phyloP scores from a whole-genome alignment of 2,329 filamentous ascomycete genomes.

The Curvularia spicifera region DNA sequence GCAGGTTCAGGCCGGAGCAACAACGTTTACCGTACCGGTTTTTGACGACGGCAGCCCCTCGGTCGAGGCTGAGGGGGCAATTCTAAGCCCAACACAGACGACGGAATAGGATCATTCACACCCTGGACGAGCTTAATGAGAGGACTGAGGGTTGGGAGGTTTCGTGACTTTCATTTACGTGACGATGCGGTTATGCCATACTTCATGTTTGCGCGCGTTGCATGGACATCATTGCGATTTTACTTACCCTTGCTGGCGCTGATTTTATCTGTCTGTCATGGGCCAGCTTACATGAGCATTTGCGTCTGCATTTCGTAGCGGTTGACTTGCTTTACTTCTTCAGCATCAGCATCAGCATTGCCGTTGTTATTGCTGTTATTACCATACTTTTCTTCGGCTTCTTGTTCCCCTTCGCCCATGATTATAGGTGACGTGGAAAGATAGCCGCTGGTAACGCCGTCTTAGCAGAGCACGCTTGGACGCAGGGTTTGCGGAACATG shows the following conservation, averaged over 20 bases:
- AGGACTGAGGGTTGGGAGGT: not conserved
- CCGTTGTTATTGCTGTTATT: not conserved
- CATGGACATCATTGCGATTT: not conserved
- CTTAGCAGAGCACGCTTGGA: not conserved
- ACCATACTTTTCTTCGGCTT: not conserved
- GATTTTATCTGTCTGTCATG: not conserved
- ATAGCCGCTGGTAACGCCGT: slow-evolving; percentile 1
- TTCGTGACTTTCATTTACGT: not conserved
- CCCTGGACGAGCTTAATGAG: not conserved
- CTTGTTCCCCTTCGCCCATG: not conserved
- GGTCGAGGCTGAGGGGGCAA: slow-evolving; percentile 5
- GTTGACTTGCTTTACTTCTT: slow-evolving; percentile 1
- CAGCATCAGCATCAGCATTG: slow-evolving; percentile 1
- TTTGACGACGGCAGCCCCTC: slow-evolving; percentile 21
- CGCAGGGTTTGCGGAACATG: slow-evolving; percentile 6
- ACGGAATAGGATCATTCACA: slow-evolving; percentile 2
- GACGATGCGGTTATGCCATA: not conserved
- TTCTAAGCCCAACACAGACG: slow-evolving; percentile 23
- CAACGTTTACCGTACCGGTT: slow-evolving; percentile 27
- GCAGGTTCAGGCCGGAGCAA: slow-evolving; percentile 23
- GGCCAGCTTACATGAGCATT: not conserved
- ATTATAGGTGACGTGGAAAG: not conserved
- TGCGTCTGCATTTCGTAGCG: slow-evolving; percentile 1
- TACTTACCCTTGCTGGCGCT: slow-evolving; percentile 1
- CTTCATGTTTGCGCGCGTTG: not conserved